These are phyloP conservation scores for Penicillium sp. DNA, from an alignment of 2,329 filamentous ascomycete genomes.

Conservation along the genomic window DNA sequence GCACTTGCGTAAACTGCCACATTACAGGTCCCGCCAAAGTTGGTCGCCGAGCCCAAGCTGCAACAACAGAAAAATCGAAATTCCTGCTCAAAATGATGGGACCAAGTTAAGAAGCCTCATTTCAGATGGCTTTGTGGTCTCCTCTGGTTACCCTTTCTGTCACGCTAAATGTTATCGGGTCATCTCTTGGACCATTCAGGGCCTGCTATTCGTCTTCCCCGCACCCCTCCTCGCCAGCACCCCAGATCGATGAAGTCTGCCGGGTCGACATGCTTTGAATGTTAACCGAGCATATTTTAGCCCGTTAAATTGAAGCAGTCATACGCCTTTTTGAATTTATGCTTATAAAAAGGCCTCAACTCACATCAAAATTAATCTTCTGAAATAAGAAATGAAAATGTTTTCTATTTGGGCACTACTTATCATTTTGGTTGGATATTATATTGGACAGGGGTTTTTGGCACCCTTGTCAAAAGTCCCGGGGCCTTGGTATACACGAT, in stretches of 20 bases:
- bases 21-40: no score
- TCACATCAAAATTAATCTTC: background rate
- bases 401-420: slow-evolving; percentile 19
- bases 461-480: slow-evolving; percentile 29
- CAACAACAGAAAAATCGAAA: no score
- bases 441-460: slow-evolving; percentile 11
- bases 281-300: background rate
- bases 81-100: no score
- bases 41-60: no score
- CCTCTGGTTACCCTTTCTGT: slow-evolving; percentile 19
- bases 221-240: slow-evolving; percentile 12
- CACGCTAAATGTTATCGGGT: slow-evolving; percentile 11
- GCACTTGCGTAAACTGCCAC: no score
- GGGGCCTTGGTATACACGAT: slow-evolving; percentile 34
- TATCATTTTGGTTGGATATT: slow-evolving; percentile 14
- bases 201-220: slow-evolving; percentile 12
- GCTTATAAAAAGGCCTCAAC: no score
- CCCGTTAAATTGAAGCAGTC: background rate
- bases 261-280: slow-evolving; percentile 3
- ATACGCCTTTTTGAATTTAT: no score
- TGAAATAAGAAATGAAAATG: slow-evolving; percentile 10
- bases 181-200: background rate
- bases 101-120: no score
- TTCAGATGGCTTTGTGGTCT: slow-evolving; percentile 9
- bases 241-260: slow-evolving; percentile 8